Evolutionary conservation across 306 rosid genomes (phyloP), one percentile per base, ranked within the genome.

Genomic region (Dalbergia cultrata): DNA sequence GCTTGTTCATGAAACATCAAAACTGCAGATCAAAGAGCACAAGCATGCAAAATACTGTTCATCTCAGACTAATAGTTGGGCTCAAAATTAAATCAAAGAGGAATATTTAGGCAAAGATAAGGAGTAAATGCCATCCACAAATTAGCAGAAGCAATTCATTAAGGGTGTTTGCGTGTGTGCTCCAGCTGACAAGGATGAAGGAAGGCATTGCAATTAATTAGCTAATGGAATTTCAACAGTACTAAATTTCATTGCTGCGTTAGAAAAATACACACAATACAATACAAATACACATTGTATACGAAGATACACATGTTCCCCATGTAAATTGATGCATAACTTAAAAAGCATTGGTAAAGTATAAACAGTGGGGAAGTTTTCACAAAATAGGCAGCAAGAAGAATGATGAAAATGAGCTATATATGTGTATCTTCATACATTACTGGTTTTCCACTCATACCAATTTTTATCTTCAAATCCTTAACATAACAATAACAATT

Each of bases 1-100:
- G 81, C 86, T 83, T 89, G 97, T 54, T 90, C 93, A 45, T 83
- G 86, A 49, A 89, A 74, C 85, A 87, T 74, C 85, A 83, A 85
- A 79, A 88, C 94, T 89, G 89, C 84, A 89, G 57, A 79, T 78
- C 60, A 52, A 60, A 60, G 54, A 68, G 45, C 72, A 77, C 44
- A 65, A 37, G 0, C 74, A 72, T 47, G 75, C 70, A 76, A 43
- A 21, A 77, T 49, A 68, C 60, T 70, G 5, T 69, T 59, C 75
- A 76, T 45, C 60, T 52, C 73, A 61, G 76, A 60, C 78, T 12
- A 63, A 72, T 3, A 17, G 1, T 13, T 37, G 4, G 43, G 62
- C 3, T 22, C 49, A 59, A 34, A 43, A 18, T 43, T 10, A 19
- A 59, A 56, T 54, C 57, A 49, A 44, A 63, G 39, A 63, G 64